Conservation (phyloP, 2,329 filamentous ascomycete genomes). For the Juglanconis juglandina region DNA sequence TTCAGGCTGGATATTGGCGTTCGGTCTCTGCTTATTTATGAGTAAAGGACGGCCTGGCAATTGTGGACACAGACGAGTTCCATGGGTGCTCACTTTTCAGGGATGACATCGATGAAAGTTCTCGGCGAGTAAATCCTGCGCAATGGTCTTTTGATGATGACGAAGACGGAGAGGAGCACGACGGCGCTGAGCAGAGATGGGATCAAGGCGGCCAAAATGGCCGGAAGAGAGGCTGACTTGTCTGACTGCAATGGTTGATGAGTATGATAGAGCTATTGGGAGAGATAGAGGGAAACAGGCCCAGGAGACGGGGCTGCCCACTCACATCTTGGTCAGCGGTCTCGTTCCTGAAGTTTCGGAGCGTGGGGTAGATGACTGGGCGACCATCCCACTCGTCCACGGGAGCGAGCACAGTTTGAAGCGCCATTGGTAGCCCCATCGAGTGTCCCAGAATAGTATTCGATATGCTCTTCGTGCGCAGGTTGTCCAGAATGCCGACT, state of each 20-base stretch:
- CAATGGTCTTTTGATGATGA: conserved; percentile 19
- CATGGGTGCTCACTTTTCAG: conserved; percentile 18
- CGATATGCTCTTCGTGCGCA: neutral
- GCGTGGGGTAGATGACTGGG: neutral
- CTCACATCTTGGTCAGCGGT: conserved; percentile 12
- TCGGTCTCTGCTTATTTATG: conserved; percentile 11
- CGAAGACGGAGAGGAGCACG: conserved; percentile 18
- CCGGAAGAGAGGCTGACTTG: conserved; percentile 15
- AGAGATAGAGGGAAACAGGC: neutral
- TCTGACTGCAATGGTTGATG: conserved; percentile 1
- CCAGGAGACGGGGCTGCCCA: neutral
- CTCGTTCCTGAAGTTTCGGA: neutral
- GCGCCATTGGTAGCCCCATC: neutral
- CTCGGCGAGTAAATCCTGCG: conserved; percentile 21
- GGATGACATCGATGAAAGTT: conserved; percentile 22
- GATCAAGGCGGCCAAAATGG: conserved; percentile 18
- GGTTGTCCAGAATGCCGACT: neutral
- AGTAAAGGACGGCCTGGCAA: neutral
- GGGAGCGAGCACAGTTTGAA: neutral
- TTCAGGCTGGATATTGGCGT: conserved; percentile 17
- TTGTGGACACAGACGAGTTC: no score
- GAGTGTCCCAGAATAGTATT: neutral
- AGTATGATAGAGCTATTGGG: neutral
- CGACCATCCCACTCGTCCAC: neutral
- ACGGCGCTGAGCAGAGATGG: conserved; percentile 19